Base-by-base conservation (phyloP, 306 rosid species). In the Calophaca sinica region DNA sequence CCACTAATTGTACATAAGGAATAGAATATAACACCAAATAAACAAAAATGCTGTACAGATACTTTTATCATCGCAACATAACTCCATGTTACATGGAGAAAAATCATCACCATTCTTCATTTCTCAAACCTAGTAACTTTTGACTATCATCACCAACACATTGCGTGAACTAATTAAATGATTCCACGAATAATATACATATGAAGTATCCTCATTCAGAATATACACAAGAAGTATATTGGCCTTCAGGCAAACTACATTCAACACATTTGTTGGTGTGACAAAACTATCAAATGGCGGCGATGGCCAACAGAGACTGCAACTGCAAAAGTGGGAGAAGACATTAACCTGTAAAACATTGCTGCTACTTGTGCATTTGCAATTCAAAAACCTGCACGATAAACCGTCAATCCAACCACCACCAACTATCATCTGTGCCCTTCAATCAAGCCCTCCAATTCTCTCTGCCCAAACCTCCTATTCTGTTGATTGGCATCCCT, bases 401-500 rank as follows among this genome's bases (percentile, higher is more conserved):
- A 80, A 83, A 80, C 76, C 10, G 58, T 66, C 68, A 35, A 65
- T 70, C 84, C 44, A 59, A 65, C 13, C 75, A 84, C 54, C 71
- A 36, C 69, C 68, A 72, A 49, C 45, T 73, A 85, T 89, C 90
- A 94, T 81, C 97, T 86, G 28, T 68, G 90, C 39, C 92, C 89
- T 31, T 89, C 93, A 49, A 92, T 81, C 83, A 89, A 82, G 13
- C 81, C 89, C 86, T 89, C 97, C 78, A 84, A 79, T 77, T 89
- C 98, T 68, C 92, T 83, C 70, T 81, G 87, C 72, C 92, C 93
- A 62, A 89, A 92, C 82, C 88, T 79, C 83, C 87, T 83, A 51
- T 91, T 93, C 69, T 83, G 93, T 32, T 66, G 74, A 72, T 81
- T 79, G 12, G 99, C 96, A 81, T 89, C 96, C 78, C 84, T 89